Base-by-base conservation (phyloP, 2,329 filamentous ascomycete species). In the Verticillium zaregamsianum region DNA sequence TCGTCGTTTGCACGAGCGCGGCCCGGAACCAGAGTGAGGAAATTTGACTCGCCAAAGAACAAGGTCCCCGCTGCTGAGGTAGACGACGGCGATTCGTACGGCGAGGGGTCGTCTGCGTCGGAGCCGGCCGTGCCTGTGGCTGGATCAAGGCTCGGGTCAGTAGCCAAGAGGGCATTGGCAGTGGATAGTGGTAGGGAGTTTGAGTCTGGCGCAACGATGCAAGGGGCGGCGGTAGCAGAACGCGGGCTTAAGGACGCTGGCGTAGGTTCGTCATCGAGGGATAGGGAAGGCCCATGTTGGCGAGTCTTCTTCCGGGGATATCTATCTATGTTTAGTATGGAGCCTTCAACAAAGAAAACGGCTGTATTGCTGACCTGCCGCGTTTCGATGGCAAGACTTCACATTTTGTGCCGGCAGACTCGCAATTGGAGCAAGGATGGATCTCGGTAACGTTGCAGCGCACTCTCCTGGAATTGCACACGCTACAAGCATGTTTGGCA, bases 1-100 rank as follows among this genome's bases (percentile, higher is more conserved):
- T 64, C 63, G 5, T 14, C 40, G 12, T 57, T 52, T 2, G 56
- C 40, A 6, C 56, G 61, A 25, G 61, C 23, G 2, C 52, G 58
- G 17, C 61, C 61, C 1, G 65, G 64, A 3, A 68, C 72, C 3
- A 77, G 66, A 3, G 74, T 76, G 35, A 76, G 71, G 60, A 76
- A 76, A 61, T 74, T 77, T 61, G 74, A 76, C 64, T 77, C 74
- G 40, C 74, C 74, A 57, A 74, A 76, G 69, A 76, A 76, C 20
- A 74, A 66, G 7, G 66, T 71, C 15, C 71, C 70, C 0, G 70
- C 63, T 2, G 65, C 62, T 2, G 67, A 64, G n/a, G 70, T 58
- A 20, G 45, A 52, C 8, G 45, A 49, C 2, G 45, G 45, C 9
- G 45, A 49, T 49, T 49, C 20, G 45, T 25, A 49, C 8, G 33